Evolutionary conservation across 306 rosid genomes (phyloP), one percentile per base, ranked within the genome.

Genomic region (Pyrus bretschneideri): DNA sequence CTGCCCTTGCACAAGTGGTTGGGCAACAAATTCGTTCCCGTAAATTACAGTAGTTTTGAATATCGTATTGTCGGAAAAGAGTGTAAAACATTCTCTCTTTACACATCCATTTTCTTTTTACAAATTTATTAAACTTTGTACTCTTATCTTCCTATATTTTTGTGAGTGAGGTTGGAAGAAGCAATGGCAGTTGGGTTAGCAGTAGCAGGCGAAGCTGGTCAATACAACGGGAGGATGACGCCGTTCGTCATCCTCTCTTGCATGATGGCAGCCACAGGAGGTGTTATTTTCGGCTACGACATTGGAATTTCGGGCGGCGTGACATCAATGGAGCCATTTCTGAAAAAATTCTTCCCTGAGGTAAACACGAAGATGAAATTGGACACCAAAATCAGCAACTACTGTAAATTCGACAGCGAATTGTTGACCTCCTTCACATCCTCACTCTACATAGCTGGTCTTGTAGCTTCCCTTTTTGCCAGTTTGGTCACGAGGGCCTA

Each of bases 291-390:
- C 8, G 89, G 91, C 70, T 89, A 89, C 42, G 91, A 86, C 17
- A 84, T 84, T 58, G 94, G 94, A 77, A 87, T 87, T 76, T 84
- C 94, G 81, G 94, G 89, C 76, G 91, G 94, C 22, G 92, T 91
- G 75, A 89, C 92, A 4, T 89, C 97, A 51, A 91, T 91, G 97
- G 97, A 85, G 52, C 77, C 91, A 71, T 91, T 91, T 82, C 80
- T 91, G 44, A 78, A 83, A 73, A 91, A 86, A 49, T 91, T 91
- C 75, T 91, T 91, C 77, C 94, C 88, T 7, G 83, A 85, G 1
- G 93, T 89, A 31, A 79, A 83, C 63, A 78, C 2, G 13, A 65
- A 72, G 70, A 91, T 88, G 93, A 87, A 83, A 75, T 76, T 64
- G 40, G 94, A 86, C 69, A 81, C 44, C 23, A 49, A 80, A 25